Percentiles rank a stretch among this genome's conserved stretches.
These are phyloP conservation scores for Phytophthora citrophthora DNA, from an alignment of 352 stramenopile genomes.

Conservation along the genomic window DNA sequence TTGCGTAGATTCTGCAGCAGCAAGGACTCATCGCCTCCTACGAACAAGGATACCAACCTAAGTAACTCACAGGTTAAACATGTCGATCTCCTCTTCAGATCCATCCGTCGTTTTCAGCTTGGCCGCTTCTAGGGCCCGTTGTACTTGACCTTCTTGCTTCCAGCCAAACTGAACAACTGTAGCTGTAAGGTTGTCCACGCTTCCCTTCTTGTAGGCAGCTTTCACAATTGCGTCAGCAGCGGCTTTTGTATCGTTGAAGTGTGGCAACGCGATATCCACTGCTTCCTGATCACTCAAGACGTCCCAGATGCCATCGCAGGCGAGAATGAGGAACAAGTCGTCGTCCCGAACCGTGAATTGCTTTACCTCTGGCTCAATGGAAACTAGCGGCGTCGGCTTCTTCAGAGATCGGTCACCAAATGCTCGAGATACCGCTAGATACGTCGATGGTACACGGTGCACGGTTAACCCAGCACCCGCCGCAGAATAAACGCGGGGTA, in stretches of 20 bases:
- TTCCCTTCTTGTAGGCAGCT: conserved; percentile 59
- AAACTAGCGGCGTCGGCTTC: conserved; percentile 49
- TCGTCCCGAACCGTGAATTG: conserved; percentile 39
- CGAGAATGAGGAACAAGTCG: conserved; percentile 65
- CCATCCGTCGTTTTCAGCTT: conserved; percentile 3
- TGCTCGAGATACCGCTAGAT: conserved; percentile 61
- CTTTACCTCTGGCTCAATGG: conserved; percentile 55
- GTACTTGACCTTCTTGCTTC: conserved; percentile 30
- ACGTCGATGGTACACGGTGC: conserved; percentile 40
- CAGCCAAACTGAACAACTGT: conserved; percentile 61
- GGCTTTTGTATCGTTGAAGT: conserved; percentile 47
- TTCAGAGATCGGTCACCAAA: conserved; percentile 73
- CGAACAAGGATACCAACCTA: conserved; percentile 30
- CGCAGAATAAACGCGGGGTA: conserved; percentile 61
- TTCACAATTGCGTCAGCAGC: conserved; percentile 62
- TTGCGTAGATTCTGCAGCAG: conserved; percentile 39
- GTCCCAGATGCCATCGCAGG: conserved; percentile 73
- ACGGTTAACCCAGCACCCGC: conserved; percentile 44
- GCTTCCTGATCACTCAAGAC: conserved; percentile 67
- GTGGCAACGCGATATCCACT: conserved; percentile 48
- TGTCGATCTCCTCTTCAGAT: conserved; percentile 54
- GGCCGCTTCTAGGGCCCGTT: conserved; percentile 8
- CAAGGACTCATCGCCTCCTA: conserved; percentile 39
- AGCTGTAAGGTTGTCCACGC: conserved; percentile 62
- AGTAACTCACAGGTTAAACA: conserved; percentile 53